phyloP scores from a whole-genome alignment of 1,139 yeast genomes.

The Blastobotrys indianensis region DNA sequence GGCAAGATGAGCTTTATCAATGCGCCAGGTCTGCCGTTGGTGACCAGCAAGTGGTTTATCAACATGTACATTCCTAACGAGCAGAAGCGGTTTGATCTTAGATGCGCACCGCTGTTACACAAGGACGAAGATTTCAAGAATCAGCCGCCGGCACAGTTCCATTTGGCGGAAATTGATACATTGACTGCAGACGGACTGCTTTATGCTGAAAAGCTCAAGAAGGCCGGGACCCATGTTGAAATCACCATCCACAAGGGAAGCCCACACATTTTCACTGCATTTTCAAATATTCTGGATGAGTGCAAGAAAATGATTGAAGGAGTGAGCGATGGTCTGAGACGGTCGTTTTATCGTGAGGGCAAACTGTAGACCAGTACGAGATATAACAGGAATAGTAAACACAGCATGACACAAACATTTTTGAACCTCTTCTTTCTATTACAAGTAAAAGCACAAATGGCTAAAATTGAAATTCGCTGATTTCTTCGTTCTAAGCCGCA shows the following conservation, averaged over 20 bases:
- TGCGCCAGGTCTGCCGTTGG: not conserved
- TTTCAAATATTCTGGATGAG: too few relatives aligned
- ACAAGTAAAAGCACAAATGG: too few relatives aligned
- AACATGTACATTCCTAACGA: constrained; percentile 6
- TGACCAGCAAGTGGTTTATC: constrained; percentile 4
- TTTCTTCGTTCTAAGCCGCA: too few relatives aligned
- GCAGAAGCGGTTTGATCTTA: constrained; percentile 2
- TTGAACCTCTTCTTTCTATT: too few relatives aligned
- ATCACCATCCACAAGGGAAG: constrained; percentile 6
- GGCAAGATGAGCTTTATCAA: not conserved
- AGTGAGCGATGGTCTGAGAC: too few relatives aligned
- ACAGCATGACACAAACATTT: too few relatives aligned
- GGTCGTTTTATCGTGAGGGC: too few relatives aligned
- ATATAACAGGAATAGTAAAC: too few relatives aligned
- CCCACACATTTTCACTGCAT: constrained; percentile 8
- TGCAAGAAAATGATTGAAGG: too few relatives aligned
- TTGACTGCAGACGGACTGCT: constrained; percentile 8
- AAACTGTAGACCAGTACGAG: too few relatives aligned
- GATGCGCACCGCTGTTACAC: constrained; percentile 8
- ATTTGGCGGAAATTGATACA: constrained; percentile 9
- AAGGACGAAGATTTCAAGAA: constrained; percentile 6
- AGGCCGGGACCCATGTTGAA: constrained; percentile 7
- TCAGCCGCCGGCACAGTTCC: constrained; percentile 8
- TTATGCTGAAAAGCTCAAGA: constrained; percentile 8
- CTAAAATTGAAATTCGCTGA: too few relatives aligned